Percentiles rank a stretch among this genome's conserved stretches.
These are phyloP conservation scores for Tolypocladium nubicola DNA, from an alignment of 2,329 filamentous ascomycete species.

Conservation along the genomic window DNA sequence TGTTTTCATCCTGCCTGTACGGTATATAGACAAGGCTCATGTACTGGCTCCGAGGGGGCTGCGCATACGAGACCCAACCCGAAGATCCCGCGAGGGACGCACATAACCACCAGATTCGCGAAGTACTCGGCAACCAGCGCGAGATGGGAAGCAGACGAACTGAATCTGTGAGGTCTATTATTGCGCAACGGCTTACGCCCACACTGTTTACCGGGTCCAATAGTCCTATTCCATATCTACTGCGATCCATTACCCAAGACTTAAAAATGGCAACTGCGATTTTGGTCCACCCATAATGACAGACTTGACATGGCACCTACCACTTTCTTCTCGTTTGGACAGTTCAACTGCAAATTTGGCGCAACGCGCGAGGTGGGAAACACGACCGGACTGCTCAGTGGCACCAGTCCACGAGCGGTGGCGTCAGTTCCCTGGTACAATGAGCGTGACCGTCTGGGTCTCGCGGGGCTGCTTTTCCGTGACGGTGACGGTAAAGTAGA, in stretches of 20 bases:
- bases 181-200: background rate
- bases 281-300: background rate
- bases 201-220: background rate
- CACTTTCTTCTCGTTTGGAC: background rate
- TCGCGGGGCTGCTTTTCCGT: constrained; percentile 16
- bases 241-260: background rate
- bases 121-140: background rate
- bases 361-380: background rate
- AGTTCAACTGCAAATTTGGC: background rate
- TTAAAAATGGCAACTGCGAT: background rate
- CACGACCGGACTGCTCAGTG: background rate
- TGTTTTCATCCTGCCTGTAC: background rate
- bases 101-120: background rate
- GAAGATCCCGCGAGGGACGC: background rate
- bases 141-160: too few species aligned
- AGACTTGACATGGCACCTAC: too few species aligned
- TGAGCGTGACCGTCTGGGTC: constrained; percentile 21
- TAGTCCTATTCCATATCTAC: background rate
- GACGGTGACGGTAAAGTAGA: constrained; percentile 25
- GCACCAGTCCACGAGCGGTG: background rate
- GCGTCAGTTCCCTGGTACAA: constrained; percentile 1
- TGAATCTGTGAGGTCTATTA: background rate
- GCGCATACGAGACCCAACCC: background rate
- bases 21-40: background rate
- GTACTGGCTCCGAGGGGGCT: background rate